phyloP scores from a whole-genome alignment of 2,329 filamentous ascomycete genomes.

The Sporothrix brunneoviolacea region DNA sequence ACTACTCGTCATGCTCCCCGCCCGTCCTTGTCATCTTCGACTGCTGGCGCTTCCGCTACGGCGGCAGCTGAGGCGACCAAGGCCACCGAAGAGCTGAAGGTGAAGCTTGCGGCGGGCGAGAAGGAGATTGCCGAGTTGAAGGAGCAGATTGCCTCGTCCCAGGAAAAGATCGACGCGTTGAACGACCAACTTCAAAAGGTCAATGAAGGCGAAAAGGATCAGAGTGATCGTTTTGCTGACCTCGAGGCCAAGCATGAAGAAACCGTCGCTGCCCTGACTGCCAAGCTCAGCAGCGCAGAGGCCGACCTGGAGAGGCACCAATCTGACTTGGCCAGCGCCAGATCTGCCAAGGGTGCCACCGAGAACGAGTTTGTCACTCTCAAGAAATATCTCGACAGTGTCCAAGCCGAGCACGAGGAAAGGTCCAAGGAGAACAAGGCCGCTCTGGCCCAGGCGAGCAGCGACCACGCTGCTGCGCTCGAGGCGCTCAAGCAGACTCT shows the following conservation, averaged over 20 bases:
- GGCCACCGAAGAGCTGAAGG: conserved; percentile 54
- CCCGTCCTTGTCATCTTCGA: conserved; percentile 25
- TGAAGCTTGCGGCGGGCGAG: conserved; percentile 52
- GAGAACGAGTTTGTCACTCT: conserved; percentile 41
- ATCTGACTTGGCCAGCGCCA: conserved; percentile 41
- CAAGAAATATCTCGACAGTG: conserved; percentile 43
- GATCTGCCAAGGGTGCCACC: conserved; percentile 42
- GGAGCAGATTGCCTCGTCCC: conserved; percentile 47
- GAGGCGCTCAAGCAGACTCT: conserved; percentile 44
- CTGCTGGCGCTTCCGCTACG: conserved; percentile 28
- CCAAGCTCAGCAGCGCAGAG: conserved; percentile 44
- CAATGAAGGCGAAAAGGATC: conserved; percentile 36
- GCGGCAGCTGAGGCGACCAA: conserved; percentile 41
- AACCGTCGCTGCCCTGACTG: conserved; percentile 40
- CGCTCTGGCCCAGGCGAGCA: conserved; percentile 32
- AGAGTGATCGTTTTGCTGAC: conserved; percentile 40
- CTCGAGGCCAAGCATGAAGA: conserved; percentile 45
- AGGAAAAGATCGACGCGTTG: conserved; percentile 50
- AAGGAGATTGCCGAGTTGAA: conserved; percentile 51
- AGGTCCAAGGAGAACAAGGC: conserved; percentile 32
- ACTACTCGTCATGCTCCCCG: conserved; percentile 37
- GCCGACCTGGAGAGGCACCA: conserved; percentile 45
- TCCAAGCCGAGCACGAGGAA: conserved; percentile 35
- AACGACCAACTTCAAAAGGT: conserved; percentile 42
- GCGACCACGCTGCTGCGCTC: conserved; percentile 44